Conservation (phyloP, 176 grass and related monocot species). For the Rhynchospora pubera region DNA sequence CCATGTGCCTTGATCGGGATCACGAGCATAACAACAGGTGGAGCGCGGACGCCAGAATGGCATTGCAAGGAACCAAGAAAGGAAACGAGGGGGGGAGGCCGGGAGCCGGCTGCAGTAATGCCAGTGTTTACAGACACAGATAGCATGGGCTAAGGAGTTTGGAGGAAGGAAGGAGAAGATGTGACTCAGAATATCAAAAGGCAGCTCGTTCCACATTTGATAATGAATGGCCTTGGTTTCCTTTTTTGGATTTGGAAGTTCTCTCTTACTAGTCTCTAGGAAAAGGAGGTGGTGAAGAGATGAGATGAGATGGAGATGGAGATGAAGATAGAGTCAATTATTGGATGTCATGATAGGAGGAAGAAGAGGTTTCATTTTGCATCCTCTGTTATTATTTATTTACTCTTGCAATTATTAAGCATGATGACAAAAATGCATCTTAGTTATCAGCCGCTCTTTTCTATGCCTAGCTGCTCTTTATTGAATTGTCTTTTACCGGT, state of each 20-base stretch:
- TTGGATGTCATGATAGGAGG: not conserved
- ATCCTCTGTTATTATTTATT: not conserved
- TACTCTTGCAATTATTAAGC: not conserved
- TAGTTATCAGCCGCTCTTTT: not conserved
- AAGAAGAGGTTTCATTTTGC: not conserved
- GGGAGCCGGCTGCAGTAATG: not conserved
- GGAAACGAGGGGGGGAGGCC: not conserved
- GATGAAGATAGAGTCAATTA: conserved; percentile 18
- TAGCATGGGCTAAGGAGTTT: conserved; percentile 25
- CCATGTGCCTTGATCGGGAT: conserved; percentile 17
- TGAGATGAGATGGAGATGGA: too few species aligned
- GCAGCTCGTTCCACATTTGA: conserved; percentile 28
- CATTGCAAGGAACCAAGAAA: conserved; percentile 32
- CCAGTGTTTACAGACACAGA: conserved; percentile 32
- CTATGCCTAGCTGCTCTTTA: not conserved
- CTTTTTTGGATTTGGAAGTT: not conserved
- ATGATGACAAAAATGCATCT: not conserved
- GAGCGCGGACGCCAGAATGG: not conserved
- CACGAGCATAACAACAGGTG: conserved; percentile 10
- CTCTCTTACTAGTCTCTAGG: not conserved
- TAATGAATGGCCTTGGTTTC: not conserved
- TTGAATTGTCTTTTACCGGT: not conserved
- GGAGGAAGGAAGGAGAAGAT: conserved; percentile 43
- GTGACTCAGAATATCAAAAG: conserved; percentile 22
- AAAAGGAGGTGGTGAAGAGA: not conserved